Percentiles rank a stretch among this genome's conserved stretches.
phyloP scores from a whole-genome alignment of 129 eudicot species.

The Apium graveolens region DNA sequence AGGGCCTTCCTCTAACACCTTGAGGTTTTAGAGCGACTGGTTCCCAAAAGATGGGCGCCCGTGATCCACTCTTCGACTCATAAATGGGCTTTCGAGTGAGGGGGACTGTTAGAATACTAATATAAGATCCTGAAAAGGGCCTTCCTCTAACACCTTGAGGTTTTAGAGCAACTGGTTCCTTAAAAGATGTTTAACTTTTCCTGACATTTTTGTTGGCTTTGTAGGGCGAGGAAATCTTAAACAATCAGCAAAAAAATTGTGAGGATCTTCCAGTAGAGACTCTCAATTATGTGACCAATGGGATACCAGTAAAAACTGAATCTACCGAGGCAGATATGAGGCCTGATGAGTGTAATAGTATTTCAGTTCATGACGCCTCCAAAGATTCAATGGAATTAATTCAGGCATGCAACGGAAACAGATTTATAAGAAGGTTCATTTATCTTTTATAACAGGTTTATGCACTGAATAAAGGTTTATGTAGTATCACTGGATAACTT shows the following conservation, averaged over 20 bases:
- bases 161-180: no score
- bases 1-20: no score
- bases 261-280: constrained; percentile 22
- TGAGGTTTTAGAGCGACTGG: no score
- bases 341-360: constrained; percentile 18
- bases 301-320: constrained; percentile 20
- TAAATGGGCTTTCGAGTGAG: no score
- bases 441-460: background rate
- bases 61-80: no score
- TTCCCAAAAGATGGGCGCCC: no score
- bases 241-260: constrained; percentile 22
- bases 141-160: no score
- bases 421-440: constrained; percentile 63
- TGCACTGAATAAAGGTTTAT: background rate
- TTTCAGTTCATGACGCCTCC: constrained; percentile 27
- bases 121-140: no score
- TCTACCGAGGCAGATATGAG: constrained; percentile 17
- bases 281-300: constrained; percentile 13
- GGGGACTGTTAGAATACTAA: no score
- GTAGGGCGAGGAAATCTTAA: constrained; percentile 47
- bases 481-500: background rate
- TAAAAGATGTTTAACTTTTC: background rate
- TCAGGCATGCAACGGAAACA: constrained; percentile 44
- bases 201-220: constrained; percentile 9
- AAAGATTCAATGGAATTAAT: constrained; percentile 36